A percentile compares a stretch with the other conserved stretches of the same genome.
phyloP scores from a whole-genome alignment of 208 protist species.

The Borovskyia barvae region DNA sequence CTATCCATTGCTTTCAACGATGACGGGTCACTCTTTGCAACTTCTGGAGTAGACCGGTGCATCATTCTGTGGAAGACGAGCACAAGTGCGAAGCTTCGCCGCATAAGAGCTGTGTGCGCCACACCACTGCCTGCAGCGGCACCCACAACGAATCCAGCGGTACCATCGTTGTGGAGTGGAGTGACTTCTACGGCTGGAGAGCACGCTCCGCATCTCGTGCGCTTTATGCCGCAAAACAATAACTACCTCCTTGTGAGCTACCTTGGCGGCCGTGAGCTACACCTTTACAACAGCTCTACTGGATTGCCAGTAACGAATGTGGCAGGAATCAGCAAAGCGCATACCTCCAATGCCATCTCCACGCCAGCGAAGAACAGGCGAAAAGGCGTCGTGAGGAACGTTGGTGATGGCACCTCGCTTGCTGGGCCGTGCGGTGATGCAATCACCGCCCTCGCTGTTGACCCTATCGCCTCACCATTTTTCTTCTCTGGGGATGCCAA shows the following conservation, averaged over 20 bases:
- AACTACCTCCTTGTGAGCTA: slow-evolving; percentile 69
- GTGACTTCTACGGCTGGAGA: neutral
- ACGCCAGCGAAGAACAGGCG: slow-evolving; percentile 2
- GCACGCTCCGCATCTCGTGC: slow-evolving; percentile 29
- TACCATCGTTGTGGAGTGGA: neutral
- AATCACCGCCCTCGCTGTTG: slow-evolving; percentile 45
- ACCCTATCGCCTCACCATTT: slow-evolving; percentile 40
- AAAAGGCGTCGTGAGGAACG: neutral
- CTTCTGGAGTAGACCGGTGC: slow-evolving; percentile 41
- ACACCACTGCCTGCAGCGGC: neutral
- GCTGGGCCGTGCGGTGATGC: neutral
- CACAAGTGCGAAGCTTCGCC: slow-evolving; percentile 47
- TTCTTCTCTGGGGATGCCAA: slow-evolving; percentile 54
- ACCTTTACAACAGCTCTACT: slow-evolving; percentile 69
- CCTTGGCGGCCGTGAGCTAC: slow-evolving; percentile 31
- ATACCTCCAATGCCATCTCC: too few relatives aligned
- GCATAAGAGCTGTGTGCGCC: slow-evolving; percentile 28
- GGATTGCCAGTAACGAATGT: slow-evolving; percentile 47
- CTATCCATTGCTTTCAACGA: slow-evolving; percentile 56
- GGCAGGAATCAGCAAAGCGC: slow-evolving; percentile 7
- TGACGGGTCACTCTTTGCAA: slow-evolving; percentile 44
- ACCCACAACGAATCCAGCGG: neutral
- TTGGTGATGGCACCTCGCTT: neutral
- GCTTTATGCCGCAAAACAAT: slow-evolving; percentile 73
- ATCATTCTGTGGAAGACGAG: slow-evolving; percentile 54